Conservation (phyloP, 495 filamentous ascomycete genomes). For the Tetracladium setigerum region DNA sequence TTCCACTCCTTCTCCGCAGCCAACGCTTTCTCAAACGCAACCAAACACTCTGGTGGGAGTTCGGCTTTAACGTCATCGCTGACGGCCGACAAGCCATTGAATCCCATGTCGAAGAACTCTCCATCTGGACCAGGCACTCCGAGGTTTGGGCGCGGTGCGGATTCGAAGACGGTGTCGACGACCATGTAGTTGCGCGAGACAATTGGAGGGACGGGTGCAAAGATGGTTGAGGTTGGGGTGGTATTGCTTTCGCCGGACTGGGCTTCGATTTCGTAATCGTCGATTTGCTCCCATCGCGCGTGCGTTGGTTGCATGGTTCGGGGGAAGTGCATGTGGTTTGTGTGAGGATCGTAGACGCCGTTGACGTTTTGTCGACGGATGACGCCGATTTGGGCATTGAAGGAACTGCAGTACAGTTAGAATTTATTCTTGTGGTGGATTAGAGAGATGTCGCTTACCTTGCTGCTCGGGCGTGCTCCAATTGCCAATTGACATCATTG, state of each 20-base stretch:
- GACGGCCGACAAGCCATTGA: slow-evolving; percentile 59
- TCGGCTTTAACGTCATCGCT: slow-evolving; percentile 59
- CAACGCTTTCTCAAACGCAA: slow-evolving; percentile 57
- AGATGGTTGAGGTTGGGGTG: slow-evolving; percentile 33
- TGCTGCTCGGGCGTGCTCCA: slow-evolving; percentile 85
- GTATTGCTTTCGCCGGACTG: slow-evolving; percentile 1
- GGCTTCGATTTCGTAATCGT: slow-evolving; percentile 18
- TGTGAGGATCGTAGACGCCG: slow-evolving; percentile 89
- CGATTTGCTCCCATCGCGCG: slow-evolving; percentile 66
- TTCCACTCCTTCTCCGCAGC: slow-evolving; percentile 64
- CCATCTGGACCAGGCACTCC: slow-evolving; percentile 61
- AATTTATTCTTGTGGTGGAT: background rate
- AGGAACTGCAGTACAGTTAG: slow-evolving; percentile 49
- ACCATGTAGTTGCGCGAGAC: slow-evolving; percentile 70
- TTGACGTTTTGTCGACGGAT: slow-evolving; percentile 58
- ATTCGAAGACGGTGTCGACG: slow-evolving; percentile 56
- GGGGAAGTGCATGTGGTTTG: slow-evolving; percentile 82
- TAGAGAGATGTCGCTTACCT: slow-evolving; percentile 47
- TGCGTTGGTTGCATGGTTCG: slow-evolving; percentile 85
- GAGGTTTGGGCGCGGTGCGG: slow-evolving; percentile 36
- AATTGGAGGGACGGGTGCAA: slow-evolving; percentile 55
- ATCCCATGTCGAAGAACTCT: slow-evolving; percentile 47
- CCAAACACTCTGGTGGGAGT: slow-evolving; percentile 63
- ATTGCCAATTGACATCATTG: slow-evolving; percentile 97
- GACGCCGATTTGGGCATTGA: slow-evolving; percentile 62